Evolutionary conservation across 1,284 basidiomycete species (phyloP), one percentile per base, ranked within the genome.

Genomic region (Lignosus rhinocerotis): DNA sequence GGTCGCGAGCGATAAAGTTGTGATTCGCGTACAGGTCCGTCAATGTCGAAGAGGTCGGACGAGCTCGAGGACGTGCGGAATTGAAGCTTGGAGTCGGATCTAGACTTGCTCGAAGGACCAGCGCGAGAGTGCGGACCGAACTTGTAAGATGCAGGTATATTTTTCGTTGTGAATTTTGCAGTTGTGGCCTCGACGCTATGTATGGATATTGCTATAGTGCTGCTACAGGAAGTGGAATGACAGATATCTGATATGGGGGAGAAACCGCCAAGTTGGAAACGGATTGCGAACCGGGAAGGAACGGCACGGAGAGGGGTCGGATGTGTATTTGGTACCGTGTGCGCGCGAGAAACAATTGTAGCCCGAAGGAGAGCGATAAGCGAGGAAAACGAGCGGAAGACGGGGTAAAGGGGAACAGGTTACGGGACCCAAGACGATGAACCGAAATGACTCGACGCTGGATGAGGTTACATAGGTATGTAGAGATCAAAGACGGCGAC

Each of bases 401-500:
- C 12, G 6, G 38, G 17, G 12, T 21, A 42, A 33, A 42, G 25
- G 50, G 31, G 31, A 38, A 19, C 34, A 25, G 11, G 21, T 8
- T 36, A 12, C 45, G 19, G 34, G 30, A 25, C 38, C 43, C 30
- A 14, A 32, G 30, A 51, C 31, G 44, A 19, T 11, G n/a, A 39
- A 41, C 25, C 3, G 19, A 33, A 44, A 34, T 41, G 48, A 55
- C 47, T 47, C 25, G 48, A 19, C 17, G 30, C n/a, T 7, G 46
- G 33, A 33, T 21, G 39, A 42, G 53, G 54, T 63, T 63, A 63
- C 62, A 63, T 63, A 60, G 61, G 56, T 39, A 41, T 55, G 61
- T 52, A 41, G 30, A 50, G 30, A 60, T 54, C 60, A 62, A 48
- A 62, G 58, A 63, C 55, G 58, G 55, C 58, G 42, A 19, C 43